phyloP scores from a whole-genome alignment of 306 rosid species.

The Acacia acuminata region DNA sequence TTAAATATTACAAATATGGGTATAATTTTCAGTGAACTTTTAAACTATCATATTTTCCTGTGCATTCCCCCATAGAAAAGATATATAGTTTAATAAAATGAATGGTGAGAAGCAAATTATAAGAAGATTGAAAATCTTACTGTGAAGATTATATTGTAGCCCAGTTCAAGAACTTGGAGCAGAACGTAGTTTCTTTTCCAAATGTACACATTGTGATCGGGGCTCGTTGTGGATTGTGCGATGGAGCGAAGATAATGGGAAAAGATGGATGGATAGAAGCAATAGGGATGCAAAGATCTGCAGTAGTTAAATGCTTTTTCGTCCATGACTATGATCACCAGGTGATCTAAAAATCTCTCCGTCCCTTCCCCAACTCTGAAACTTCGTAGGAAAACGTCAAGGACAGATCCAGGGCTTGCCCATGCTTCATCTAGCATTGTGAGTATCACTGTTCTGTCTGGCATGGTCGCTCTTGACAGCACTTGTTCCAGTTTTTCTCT shows the following conservation, averaged over 20 bases:
- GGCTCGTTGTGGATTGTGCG: constrained; percentile 2
- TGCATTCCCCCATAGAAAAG: background rate
- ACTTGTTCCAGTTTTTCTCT: constrained; percentile 34
- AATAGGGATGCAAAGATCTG: constrained; percentile 48
- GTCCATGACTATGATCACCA: constrained; percentile 48
- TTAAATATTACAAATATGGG: background rate
- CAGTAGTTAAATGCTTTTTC: constrained; percentile 43
- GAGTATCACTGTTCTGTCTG: constrained; percentile 47
- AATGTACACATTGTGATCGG: constrained; percentile 5
- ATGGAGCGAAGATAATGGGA: constrained; percentile 25
- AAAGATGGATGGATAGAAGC: constrained; percentile 46
- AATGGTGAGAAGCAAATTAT: background rate
- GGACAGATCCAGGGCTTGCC: constrained; percentile 57
- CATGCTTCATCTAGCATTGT: constrained; percentile 55
- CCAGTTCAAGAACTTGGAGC: constrained; percentile 42
- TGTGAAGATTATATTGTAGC: constrained; percentile 56
- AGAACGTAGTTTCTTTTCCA: constrained; percentile 41
- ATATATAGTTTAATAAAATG: background rate
- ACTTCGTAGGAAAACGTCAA: constrained; percentile 55
- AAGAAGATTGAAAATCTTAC: background rate
- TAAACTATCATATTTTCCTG: background rate
- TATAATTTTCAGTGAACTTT: background rate
- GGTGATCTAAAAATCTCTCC: constrained; percentile 45
- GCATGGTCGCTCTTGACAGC: constrained; percentile 32
- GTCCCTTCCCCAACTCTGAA: constrained; percentile 52